Evolutionary conservation across 768 basidiomycete genomes (phyloP).

Genomic region (Cystobasidium onofrii): DNA sequence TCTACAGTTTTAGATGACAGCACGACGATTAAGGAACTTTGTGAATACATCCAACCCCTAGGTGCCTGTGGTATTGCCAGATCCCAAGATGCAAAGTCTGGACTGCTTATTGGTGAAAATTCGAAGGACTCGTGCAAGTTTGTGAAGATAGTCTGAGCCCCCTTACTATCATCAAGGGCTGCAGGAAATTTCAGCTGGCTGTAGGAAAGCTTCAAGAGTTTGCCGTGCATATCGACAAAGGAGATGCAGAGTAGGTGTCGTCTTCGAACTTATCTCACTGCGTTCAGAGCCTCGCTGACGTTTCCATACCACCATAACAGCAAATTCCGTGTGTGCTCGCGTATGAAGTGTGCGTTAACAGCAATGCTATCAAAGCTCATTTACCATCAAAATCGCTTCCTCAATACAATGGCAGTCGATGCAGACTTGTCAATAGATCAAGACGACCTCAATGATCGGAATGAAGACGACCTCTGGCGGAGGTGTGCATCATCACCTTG

Average conservation of each 20-base stretch:
- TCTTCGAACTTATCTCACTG: slow-evolving; percentile 28
- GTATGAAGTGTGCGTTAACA: slow-evolving; percentile 92
- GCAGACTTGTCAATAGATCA: slow-evolving; percentile 88
- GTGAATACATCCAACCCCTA: slow-evolving; percentile 97
- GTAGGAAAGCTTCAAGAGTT: slow-evolving; percentile 77
- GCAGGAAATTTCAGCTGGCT: slow-evolving; percentile 73
- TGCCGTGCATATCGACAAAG: slow-evolving; percentile 80
- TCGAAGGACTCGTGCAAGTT: slow-evolving; percentile 82
- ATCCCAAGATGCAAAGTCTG: slow-evolving; percentile 95
- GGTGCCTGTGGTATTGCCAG: slow-evolving; percentile 93
- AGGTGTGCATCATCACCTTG: slow-evolving; percentile 85
- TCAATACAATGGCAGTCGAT: slow-evolving; percentile 97
- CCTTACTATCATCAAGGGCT: slow-evolving; percentile 95
- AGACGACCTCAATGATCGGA: slow-evolving; percentile 79
- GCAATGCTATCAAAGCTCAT: slow-evolving; percentile 99
- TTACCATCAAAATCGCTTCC: slow-evolving; percentile 97
- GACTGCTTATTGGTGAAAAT: slow-evolving; percentile 84
- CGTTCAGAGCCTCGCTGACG: neutral
- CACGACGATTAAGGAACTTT: slow-evolving; percentile 90
- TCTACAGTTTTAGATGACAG: slow-evolving; percentile 99
- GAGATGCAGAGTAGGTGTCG: slow-evolving; percentile 69
- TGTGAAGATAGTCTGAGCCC: slow-evolving; percentile 97
- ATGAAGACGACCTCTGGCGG: slow-evolving; percentile 97
- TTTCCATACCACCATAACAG: slow-evolving; percentile 48
- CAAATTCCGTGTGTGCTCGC: slow-evolving; percentile 80